These are phyloP conservation scores for Starmerella apis DNA, from an alignment of 805 yeast species.

Conservation along the genomic window DNA sequence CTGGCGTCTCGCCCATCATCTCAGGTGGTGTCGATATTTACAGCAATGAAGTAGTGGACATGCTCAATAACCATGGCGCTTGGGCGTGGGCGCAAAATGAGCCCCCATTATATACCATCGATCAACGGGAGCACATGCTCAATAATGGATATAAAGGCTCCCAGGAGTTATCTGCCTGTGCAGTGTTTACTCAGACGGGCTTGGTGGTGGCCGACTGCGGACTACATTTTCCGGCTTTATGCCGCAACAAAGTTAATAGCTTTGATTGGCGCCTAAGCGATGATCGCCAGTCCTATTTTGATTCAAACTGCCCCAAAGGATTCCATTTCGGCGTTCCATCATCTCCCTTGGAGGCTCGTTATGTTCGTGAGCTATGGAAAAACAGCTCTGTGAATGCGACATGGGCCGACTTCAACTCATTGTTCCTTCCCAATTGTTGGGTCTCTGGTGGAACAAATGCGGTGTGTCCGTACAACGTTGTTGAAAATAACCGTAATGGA, in stretches of 20 bases:
- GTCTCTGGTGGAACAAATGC: slow-evolving; percentile 72
- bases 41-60: slow-evolving; percentile 16
- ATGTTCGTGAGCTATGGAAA: slow-evolving; percentile 20
- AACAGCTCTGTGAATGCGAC: slow-evolving; percentile 31
- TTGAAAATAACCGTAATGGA: slow-evolving; percentile 46
- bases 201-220: slow-evolving; percentile 67
- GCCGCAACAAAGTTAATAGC: slow-evolving; percentile 38
- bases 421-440: slow-evolving; percentile 69
- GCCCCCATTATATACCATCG: slow-evolving; percentile 35
- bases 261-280: slow-evolving; percentile 35
- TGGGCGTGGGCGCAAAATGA: slow-evolving; percentile 72
- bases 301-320: slow-evolving; percentile 32
- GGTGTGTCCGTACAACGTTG: slow-evolving; percentile 62
- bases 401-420: slow-evolving; percentile 78
- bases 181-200: slow-evolving; percentile 36
- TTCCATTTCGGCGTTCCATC: slow-evolving; percentile 40
- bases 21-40: slow-evolving; percentile 26
- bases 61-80: slow-evolving; percentile 28
- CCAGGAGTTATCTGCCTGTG: slow-evolving; percentile 36
- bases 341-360: slow-evolving; percentile 40
- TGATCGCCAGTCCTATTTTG: slow-evolving; percentile 31
- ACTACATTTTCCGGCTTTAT: slow-evolving; percentile 41
- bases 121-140: slow-evolving; percentile 18
- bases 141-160: slow-evolving; percentile 7
- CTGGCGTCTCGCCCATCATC: slow-evolving; percentile 64